Conservation (phyloP, 1,284 basidiomycete genomes). For the Moniliella sp. region DNA sequence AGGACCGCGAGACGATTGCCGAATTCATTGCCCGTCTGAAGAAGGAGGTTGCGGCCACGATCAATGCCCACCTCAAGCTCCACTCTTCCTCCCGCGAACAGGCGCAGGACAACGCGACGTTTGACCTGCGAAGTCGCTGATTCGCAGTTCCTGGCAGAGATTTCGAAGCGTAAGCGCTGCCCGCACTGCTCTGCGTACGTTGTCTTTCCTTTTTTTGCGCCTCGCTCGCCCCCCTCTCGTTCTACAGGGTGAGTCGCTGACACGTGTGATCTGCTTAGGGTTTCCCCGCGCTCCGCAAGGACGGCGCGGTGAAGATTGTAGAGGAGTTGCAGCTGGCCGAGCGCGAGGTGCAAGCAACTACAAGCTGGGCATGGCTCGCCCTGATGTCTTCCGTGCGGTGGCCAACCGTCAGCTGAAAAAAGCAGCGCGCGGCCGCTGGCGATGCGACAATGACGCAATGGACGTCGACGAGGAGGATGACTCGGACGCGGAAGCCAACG, state of each 20-base stretch:
- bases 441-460: conserved; percentile 4
- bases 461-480: conserved; percentile 2
- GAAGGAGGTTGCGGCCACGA: conserved; percentile 46
- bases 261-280: conserved; percentile 37
- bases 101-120: too few species aligned
- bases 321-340: conserved; percentile 65
- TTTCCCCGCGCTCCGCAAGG: conserved; percentile 74
- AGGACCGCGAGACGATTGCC: conserved; percentile 35
- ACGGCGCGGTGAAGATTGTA: conserved; percentile 78
- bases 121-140: too few species aligned
- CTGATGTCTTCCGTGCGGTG: conserved; percentile 36
- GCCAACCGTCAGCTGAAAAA: background rate
- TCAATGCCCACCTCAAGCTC: too few species aligned
- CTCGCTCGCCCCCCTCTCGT: background rate
- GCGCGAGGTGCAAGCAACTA: conserved; percentile 55
- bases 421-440: background rate
- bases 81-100: too few species aligned
- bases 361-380: conserved; percentile 39
- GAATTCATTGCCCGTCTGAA: conserved; percentile 22
- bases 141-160: too few species aligned
- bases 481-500: too few species aligned
- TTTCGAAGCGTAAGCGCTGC: too few species aligned
- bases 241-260: background rate
- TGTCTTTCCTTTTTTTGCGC: background rate
- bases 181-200: too few species aligned